These are phyloP conservation scores for Rhodotorula sp. DNA, from an alignment of 1,284 basidiomycete species.

Conservation along the genomic window DNA sequence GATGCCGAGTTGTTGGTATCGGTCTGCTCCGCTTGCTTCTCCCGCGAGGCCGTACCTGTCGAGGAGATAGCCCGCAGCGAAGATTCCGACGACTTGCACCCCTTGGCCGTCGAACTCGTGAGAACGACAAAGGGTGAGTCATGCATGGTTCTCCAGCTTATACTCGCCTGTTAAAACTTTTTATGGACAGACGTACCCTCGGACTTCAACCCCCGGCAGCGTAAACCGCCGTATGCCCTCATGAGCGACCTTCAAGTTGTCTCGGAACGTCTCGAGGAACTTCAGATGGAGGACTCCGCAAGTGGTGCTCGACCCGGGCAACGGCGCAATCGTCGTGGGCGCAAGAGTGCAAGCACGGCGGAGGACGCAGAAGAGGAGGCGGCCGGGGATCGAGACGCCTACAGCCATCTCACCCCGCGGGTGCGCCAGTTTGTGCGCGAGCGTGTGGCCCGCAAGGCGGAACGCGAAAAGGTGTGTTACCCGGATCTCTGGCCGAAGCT, in stretches of 20 bases:
- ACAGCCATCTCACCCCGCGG: not conserved
- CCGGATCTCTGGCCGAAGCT: too few relatives aligned
- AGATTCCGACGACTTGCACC: not conserved
- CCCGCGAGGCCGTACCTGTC: not conserved
- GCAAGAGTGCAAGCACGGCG: too few relatives aligned
- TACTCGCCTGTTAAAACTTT: too few relatives aligned
- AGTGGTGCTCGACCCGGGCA: not conserved
- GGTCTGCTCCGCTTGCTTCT: not conserved
- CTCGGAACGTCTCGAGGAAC: not conserved
- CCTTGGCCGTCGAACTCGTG: not conserved
- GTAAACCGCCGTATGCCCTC: not conserved
- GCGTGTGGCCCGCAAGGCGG: not conserved
- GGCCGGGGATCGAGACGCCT: not conserved
- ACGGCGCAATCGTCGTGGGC: not conserved
- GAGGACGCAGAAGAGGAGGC: too few relatives aligned
- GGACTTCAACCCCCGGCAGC: not conserved
- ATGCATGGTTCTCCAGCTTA: too few relatives aligned
- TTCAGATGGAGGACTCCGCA: constrained; percentile 2
- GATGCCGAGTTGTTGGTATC: not conserved
- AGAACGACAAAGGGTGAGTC: not conserved
- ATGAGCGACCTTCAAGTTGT: not conserved
- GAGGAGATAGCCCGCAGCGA: not conserved
- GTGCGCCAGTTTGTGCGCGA: not conserved
- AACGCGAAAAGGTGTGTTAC: too few relatives aligned
- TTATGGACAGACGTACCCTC: too few relatives aligned